Evolutionary conservation across 441 rosid genomes (phyloP).

Genomic region (Geranium incanum): DNA sequence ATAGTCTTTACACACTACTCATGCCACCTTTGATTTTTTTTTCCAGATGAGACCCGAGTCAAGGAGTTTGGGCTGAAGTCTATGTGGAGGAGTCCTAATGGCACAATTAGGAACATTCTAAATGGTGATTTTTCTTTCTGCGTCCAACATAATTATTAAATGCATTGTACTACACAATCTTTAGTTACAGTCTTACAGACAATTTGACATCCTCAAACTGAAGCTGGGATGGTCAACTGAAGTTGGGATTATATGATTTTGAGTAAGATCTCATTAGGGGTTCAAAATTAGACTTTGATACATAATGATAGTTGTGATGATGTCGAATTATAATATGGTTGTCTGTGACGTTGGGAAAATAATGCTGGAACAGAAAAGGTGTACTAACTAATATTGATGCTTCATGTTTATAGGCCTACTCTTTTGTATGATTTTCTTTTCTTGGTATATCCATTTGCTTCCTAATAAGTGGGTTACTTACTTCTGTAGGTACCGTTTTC

Average conservation of each 20-base stretch:
- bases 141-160: background rate
- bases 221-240: background rate
- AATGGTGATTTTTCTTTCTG: slow-evolving; percentile 40
- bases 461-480: slow-evolving; percentile 20
- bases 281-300: background rate
- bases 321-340: background rate
- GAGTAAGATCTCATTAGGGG: background rate
- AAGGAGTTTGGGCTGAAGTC: slow-evolving; percentile 79
- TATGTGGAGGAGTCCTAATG: slow-evolving; percentile 97
- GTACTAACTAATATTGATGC: background rate
- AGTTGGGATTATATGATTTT: background rate
- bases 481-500: slow-evolving; percentile 72
- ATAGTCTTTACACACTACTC: slow-evolving; percentile 8
- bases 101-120: slow-evolving; percentile 90
- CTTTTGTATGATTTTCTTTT: background rate
- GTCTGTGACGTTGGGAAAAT: background rate
- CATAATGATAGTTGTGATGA: background rate
- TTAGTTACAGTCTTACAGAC: background rate
- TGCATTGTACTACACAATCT: background rate
- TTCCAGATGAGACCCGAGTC: slow-evolving; percentile 83
- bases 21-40: slow-evolving; percentile 8
- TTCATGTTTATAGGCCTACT: slow-evolving; percentile 5
- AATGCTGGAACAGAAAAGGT: background rate
- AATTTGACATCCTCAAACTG: background rate
- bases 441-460: slow-evolving; percentile 4